Percentiles rank a stretch among this genome's conserved stretches.
phyloP scores from a whole-genome alignment of 306 rosid genomes.

The Cicer bijugum region DNA sequence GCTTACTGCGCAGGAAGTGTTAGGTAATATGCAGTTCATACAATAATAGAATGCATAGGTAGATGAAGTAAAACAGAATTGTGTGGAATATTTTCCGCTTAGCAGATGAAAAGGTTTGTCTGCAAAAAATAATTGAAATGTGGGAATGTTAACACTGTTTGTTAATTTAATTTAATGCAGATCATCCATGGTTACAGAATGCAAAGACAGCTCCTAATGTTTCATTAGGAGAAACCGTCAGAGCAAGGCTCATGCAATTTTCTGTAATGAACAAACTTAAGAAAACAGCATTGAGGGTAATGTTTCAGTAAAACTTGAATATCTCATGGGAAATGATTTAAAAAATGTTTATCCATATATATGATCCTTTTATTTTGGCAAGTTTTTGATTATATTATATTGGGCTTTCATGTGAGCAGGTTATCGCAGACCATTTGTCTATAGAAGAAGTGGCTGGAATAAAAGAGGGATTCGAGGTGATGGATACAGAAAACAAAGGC shows the following conservation, averaged over 20 bases:
- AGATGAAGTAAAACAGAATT: conserved; percentile 20
- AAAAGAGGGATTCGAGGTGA: conserved; percentile 72
- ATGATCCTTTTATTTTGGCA: not conserved
- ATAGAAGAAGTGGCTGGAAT: conserved; percentile 89
- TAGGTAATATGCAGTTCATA: conserved; percentile 58
- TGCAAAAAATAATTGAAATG: not conserved
- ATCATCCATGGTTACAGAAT: conserved; percentile 93
- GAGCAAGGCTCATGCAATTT: conserved; percentile 88
- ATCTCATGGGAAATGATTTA: conserved; percentile 15
- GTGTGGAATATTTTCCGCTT: conserved; percentile 4
- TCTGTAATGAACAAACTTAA: conserved; percentile 96
- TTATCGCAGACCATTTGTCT: conserved; percentile 86
- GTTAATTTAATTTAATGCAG: conserved; percentile 57
- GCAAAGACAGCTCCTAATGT: conserved; percentile 88
- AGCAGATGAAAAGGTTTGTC: not conserved
- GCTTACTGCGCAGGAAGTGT: conserved; percentile 82
- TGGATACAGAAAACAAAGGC: conserved; percentile 78
- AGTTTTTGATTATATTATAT: conserved; percentile 27
- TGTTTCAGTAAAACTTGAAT: conserved; percentile 37
- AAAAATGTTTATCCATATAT: conserved; percentile 27
- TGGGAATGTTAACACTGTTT: conserved; percentile 31
- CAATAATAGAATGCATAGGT: not conserved
- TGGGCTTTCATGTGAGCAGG: conserved; percentile 57
- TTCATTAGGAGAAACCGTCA: conserved; percentile 89
- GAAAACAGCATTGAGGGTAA: conserved; percentile 95